Conservation (phyloP, 805 yeast genomes). For the Saturnispora kantuleensis region DNA sequence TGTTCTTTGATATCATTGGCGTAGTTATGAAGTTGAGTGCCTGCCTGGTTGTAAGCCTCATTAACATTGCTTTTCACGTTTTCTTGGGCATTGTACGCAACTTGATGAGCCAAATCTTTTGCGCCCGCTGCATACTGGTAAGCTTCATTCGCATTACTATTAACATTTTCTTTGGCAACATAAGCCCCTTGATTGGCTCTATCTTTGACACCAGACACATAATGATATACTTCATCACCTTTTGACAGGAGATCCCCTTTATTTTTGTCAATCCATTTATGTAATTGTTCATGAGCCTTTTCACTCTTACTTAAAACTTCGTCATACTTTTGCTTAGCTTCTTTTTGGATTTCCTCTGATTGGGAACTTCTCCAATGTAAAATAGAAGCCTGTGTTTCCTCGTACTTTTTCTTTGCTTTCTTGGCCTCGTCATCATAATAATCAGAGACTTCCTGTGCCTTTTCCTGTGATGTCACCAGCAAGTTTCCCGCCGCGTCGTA, state of each 20-base stretch:
- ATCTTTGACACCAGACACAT: not conserved
- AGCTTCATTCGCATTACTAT: not conserved
- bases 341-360: constrained; percentile 21
- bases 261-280: constrained; percentile 12
- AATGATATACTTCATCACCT: not conserved
- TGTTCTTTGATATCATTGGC: constrained; percentile 1
- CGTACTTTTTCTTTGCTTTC: constrained; percentile 20
- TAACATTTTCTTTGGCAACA: not conserved
- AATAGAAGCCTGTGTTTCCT: constrained; percentile 24
- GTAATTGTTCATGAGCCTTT: constrained; percentile 16
- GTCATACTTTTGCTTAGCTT: constrained; percentile 20
- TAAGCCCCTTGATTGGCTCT: not conserved
- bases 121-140: not conserved
- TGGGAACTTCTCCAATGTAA: constrained; percentile 22
- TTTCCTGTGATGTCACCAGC: constrained; percentile 15
- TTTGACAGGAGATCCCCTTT: not conserved
- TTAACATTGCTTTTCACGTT: not conserved
- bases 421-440: constrained; percentile 19
- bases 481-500: constrained; percentile 8
- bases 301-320: constrained; percentile 14
- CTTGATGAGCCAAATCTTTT: not conserved
- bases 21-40: not conserved
- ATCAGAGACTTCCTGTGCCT: constrained; percentile 20
- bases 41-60: not conserved
- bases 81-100: not conserved